These are phyloP conservation scores for Colletotrichum cereale DNA, from an alignment of 2,329 filamentous ascomycete genomes.

Conservation along the genomic window DNA sequence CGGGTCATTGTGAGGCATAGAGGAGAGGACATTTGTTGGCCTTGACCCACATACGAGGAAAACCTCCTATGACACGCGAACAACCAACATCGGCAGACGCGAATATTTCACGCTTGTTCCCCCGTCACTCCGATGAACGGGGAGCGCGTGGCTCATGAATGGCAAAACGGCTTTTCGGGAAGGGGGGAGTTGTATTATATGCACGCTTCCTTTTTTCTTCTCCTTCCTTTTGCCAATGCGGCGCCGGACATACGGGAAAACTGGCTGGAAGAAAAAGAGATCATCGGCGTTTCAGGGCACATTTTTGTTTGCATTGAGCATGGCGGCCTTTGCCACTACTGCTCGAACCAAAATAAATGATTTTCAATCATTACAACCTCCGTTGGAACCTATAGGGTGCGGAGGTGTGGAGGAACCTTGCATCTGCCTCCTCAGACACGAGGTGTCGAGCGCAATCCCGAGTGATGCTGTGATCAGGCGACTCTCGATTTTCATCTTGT, in stretches of 20 bases:
- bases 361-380: constrained; percentile 37
- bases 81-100: not conserved
- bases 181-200: constrained; percentile 40
- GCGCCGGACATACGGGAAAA: constrained; percentile 38
- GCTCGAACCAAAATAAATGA: constrained; percentile 31
- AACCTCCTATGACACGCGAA: not conserved
- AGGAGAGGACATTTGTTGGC: not conserved
- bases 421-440: not conserved
- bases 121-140: not conserved
- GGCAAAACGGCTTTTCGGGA: constrained; percentile 24
- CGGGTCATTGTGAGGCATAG: not conserved
- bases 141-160: constrained; percentile 20
- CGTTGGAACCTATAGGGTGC: constrained; percentile 40
- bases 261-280: constrained; percentile 16
- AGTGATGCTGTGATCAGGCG: constrained; percentile 2
- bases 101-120: not conserved
- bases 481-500: not conserved
- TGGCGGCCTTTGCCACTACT: not conserved
- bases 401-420: constrained; percentile 38
- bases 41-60: constrained; percentile 5
- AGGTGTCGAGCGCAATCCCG: not conserved
- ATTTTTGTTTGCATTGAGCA: not conserved
- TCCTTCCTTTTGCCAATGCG: constrained; percentile 32
- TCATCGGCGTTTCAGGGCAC: constrained; percentile 29
- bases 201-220: constrained; percentile 6